These are phyloP conservation scores for Mucor racemosus DNA, from an alignment of 371 early-diverging fungal species.

Conservation along the genomic window DNA sequence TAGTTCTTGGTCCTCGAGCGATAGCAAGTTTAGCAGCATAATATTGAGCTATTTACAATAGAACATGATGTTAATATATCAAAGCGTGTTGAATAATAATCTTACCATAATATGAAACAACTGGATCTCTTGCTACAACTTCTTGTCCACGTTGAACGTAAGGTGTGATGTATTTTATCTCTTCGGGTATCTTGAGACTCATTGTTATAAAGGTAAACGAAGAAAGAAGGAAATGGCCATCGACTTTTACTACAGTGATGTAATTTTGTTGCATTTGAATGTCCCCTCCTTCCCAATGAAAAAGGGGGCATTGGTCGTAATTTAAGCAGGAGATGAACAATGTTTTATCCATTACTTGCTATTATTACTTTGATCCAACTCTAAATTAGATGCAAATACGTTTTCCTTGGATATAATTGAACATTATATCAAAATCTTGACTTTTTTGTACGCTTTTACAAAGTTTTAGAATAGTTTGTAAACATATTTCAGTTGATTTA, in stretches of 20 bases:
- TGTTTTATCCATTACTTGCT: too few species aligned
- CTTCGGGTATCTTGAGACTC: conserved; percentile 62
- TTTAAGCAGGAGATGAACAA: too few species aligned
- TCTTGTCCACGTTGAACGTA: conserved; percentile 86
- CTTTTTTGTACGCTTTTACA: too few species aligned
- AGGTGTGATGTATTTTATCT: conserved; percentile 76
- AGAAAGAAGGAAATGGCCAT: background rate
- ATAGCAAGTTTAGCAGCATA: conserved; percentile 89
- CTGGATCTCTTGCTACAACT: conserved; percentile 75
- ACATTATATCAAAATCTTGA: too few species aligned
- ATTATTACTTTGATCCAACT: too few species aligned
- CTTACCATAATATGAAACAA: conserved; percentile 91
- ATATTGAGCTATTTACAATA: conserved; percentile 68
- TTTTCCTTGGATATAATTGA: too few species aligned
- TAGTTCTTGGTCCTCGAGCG: conserved; percentile 58
- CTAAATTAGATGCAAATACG: too few species aligned
- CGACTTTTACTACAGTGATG: background rate
- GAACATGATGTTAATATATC: too few species aligned
- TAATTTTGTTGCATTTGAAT: background rate
- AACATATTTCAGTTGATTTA: too few species aligned
- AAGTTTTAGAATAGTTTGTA: too few species aligned
- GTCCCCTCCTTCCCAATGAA: background rate
- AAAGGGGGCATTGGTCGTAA: too few species aligned
- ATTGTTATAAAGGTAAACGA: background rate
- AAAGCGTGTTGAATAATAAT: background rate